Percentiles rank a stretch among this genome's conserved stretches.
Evolutionary conservation across 2,329 filamentous ascomycete genomes (phyloP).

Genomic region (Beauveria caledonica): DNA sequence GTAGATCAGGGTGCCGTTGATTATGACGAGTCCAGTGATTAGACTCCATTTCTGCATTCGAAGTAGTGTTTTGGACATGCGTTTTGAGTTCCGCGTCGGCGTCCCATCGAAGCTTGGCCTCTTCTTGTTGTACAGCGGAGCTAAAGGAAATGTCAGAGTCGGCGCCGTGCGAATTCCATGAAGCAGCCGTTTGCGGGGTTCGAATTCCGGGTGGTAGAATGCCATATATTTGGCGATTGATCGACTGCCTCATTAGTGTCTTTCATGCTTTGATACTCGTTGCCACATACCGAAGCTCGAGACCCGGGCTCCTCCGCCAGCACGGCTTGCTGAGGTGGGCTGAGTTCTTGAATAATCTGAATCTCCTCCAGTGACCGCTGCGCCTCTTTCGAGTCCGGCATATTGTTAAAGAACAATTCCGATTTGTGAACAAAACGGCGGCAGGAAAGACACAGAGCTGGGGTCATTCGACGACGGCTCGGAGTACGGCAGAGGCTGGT

Average conservation of each 20-base stretch:
- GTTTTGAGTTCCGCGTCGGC: conserved; percentile 31
- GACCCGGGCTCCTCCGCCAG: conserved; percentile 14
- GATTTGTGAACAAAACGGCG: not conserved
- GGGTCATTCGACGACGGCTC: not conserved
- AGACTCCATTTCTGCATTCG: conserved; percentile 32
- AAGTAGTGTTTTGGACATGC: conserved; percentile 29
- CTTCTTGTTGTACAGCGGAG: conserved; percentile 29
- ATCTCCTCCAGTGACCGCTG: conserved; percentile 3
- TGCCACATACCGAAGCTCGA: conserved; percentile 22
- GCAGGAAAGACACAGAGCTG: not conserved
- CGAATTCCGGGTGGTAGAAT: conserved; percentile 24
- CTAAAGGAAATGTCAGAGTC: conserved; percentile 28
- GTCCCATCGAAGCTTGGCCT: conserved; percentile 32
- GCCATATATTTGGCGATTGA: conserved; percentile 25
- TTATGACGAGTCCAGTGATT: conserved; percentile 24
- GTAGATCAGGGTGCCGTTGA: conserved; percentile 30
- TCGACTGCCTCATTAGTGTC: conserved; percentile 19
- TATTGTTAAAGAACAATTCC: not conserved
- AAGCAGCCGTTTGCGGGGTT: conserved; percentile 24
- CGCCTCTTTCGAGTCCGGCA: not conserved
- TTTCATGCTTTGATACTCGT: not conserved
- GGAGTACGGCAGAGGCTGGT: not conserved
- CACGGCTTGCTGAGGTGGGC: conserved; percentile 12
- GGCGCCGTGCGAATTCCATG: conserved; percentile 25
- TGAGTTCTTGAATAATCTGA: conserved; percentile 6